Evolutionary conservation across 2,329 filamentous ascomycete species (phyloP), one percentile per base, ranked within the genome.

Genomic region (Botrytis elliptica): DNA sequence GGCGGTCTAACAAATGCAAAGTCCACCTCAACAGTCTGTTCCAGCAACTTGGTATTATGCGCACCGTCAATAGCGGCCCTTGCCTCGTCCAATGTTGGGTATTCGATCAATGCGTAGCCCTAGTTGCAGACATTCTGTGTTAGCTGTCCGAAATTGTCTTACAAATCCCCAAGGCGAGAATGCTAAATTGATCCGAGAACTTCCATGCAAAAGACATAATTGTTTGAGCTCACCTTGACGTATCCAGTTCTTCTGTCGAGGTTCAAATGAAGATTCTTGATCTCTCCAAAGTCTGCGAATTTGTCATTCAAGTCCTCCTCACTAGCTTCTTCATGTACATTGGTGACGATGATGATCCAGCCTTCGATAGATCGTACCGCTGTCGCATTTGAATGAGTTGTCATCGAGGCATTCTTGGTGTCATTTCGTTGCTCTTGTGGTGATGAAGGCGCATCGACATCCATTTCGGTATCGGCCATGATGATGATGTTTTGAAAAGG

Each of bases 71-170:
- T 93, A 63, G 93, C 93, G n/a, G 91, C 92, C 76, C 91, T 89
- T 22, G 93, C 93, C 82, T 96, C 93, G 76, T 90, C 87, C 59
- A 94, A 85, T 0, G 93, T 95, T 1, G 92, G 86, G 83, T 94
- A 96, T 82, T 96, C 93, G 82, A 96, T 95, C 78, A 96, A 84
- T 44, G 92, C 93, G 83, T 96, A 96, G 77, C 93, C 93, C 93
- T 95, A 74, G 67, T 18, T 40, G 57, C 62, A 60, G 66, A 62
- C 57, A 33, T 75, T 71, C 18, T n/a, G 36, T 70, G 68, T 66
- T 72, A 42, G 59, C 70, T 55, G 38, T 42, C 59, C 16, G 18
- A 42, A 25, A 44, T 36, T 36, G 38, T 73, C 49, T 70, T 63
- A 36, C 16, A 20, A 49, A n/a, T 44, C 71, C 29, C 29, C 55